Evolutionary conservation across 1,284 basidiomycete species (phyloP), one percentile per base, ranked within the genome.

Genomic region (Cystobasidium sp.): DNA sequence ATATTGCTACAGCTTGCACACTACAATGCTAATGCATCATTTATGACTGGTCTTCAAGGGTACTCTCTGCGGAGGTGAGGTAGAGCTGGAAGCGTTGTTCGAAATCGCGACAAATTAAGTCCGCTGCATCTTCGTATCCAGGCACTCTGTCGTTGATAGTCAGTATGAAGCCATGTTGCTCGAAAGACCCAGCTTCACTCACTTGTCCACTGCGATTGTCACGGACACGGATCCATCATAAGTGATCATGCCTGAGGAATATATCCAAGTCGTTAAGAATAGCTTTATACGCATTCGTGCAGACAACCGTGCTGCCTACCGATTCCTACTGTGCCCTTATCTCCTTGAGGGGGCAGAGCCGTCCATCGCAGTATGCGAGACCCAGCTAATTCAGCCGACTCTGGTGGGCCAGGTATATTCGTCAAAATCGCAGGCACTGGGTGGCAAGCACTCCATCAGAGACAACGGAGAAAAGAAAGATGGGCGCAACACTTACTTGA

Each of bases 341-440:
- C 80, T 0, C 76, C 80, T 58, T 81, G 81, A 0, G 81, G 81
- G 0, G 81, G 81, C 12, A 78, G 55, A 0, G 79, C 80, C 37
- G 70, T 73, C 70, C 70, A 73, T 3, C 55, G 61, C 4, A 66
- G 44, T 3, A 73, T 66, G 6, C 22, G 44, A 10, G 62, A 55
- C n/a, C 70, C 70, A 5, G 56, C 70, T 1, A 73, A 18, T 10
- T 73, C 77, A 10, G 77, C 74, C 63, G 78, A 75, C 52, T 76
- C 76, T 18, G 76, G 73, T 16, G 72, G 72, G 20, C 81, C 81
- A 16, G 81, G 80, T 12, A 81, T 80, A 55, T 81, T 81, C 24
- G 80, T 81, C 18, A 81, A 74, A 4, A 81, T 79, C 9, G 80
- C 80, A 1, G 64, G 58, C 55, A 74, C 65, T 67, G 22, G 22